Percentiles rank a stretch among this genome's conserved stretches.
phyloP scores from a whole-genome alignment of 2,329 filamentous ascomycete genomes.

The Hypoxylon sp. region DNA sequence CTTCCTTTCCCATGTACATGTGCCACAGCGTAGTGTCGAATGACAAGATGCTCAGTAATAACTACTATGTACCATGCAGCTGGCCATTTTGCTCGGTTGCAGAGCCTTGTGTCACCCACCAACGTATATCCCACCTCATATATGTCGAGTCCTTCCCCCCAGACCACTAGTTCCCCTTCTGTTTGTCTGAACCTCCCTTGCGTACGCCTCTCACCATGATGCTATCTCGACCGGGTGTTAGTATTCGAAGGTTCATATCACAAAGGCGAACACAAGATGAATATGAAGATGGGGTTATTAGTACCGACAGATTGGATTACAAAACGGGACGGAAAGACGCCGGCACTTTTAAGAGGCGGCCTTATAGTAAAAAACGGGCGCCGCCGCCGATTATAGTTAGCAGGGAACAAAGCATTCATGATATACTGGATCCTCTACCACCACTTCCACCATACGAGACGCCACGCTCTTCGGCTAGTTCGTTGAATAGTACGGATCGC shows the following conservation, averaged over 20 bases:
- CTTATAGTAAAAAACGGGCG: conserved; percentile 54
- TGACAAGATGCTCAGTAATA: conserved; percentile 48
- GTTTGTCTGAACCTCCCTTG: conserved; percentile 50
- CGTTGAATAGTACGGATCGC: conserved; percentile 63
- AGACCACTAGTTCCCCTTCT: conserved; percentile 41
- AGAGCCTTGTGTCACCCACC: conserved; percentile 52
- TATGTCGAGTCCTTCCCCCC: conserved; percentile 52
- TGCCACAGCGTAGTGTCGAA: conserved; percentile 45
- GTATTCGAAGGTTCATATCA: conserved; percentile 62
- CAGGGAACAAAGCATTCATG: conserved; percentile 59
- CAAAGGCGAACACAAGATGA: conserved; percentile 52
- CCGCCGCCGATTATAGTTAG: conserved; percentile 58
- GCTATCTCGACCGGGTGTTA: conserved; percentile 60
- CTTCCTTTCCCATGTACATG: conserved; percentile 44
- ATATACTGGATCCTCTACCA: conserved; percentile 58
- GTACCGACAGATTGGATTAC: conserved; percentile 38
- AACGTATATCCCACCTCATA: conserved; percentile 41
- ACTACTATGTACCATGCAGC: conserved; percentile 42
- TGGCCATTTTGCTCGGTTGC: conserved; percentile 43
- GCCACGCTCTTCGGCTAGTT: conserved; percentile 61
- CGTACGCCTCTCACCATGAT: conserved; percentile 54
- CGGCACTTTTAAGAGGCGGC: conserved; percentile 50
- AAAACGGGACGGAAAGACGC: conserved; percentile 46
- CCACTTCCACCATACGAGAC: conserved; percentile 56
- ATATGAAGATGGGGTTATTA: conserved; percentile 47